These are phyloP conservation scores for Gynostemma pentaphyllum DNA, from an alignment of 306 rosid species.

Conservation along the genomic window DNA sequence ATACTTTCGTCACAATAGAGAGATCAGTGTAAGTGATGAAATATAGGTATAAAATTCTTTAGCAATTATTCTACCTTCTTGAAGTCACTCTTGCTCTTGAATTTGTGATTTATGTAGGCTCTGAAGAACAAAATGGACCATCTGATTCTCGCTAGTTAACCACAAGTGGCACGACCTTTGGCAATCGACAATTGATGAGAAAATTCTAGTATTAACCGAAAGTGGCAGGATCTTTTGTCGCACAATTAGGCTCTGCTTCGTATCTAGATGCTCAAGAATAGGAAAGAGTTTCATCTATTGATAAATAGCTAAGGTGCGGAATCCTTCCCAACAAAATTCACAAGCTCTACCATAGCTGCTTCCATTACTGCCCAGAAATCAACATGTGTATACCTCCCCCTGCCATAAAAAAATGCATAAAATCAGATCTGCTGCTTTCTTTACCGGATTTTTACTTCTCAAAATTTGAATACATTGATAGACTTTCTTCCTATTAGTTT, in stretches of 20 bases:
- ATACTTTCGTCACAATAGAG: not conserved
- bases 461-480: not conserved
- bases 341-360: conserved; percentile 68
- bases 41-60: not conserved
- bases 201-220: not conserved
- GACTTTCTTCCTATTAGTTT: not conserved
- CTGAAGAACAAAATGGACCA: conserved; percentile 1
- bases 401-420: conserved; percentile 27
- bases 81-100: not conserved
- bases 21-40: not conserved
- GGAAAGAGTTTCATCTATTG: conserved; percentile 9
- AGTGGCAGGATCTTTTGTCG: too few relatives aligned
- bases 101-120: not conserved
- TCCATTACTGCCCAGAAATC: conserved; percentile 67
- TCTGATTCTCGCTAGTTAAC: not conserved
- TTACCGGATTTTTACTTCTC: not conserved
- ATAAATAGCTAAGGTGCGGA: conserved; percentile 14
- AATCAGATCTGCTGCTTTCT: not conserved
- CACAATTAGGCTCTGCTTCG: too few relatives aligned
- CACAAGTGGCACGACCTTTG: too few relatives aligned
- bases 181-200: too few relatives aligned
- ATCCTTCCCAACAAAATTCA: conserved; percentile 44
- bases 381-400: conserved; percentile 76
- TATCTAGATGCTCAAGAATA: conserved; percentile 9
- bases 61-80: not conserved